Evolutionary conservation across 2,329 filamentous ascomycete species (phyloP).

Genomic region (Colletotrichum karsti): DNA sequence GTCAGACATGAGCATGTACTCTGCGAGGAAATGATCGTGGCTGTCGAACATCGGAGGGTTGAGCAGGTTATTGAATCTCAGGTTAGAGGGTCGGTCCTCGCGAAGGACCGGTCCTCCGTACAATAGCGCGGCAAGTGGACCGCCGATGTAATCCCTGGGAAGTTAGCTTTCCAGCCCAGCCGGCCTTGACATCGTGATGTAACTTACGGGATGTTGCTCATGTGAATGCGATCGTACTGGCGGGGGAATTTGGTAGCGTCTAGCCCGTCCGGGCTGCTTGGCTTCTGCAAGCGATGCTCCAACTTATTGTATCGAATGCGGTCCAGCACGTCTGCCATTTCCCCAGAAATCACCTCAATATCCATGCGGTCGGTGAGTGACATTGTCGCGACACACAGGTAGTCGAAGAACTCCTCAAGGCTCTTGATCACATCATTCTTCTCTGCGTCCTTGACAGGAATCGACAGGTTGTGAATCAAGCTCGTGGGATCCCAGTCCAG

Average conservation of each 20-base stretch:
- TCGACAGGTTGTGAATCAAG: constrained; percentile 8
- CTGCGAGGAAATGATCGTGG: constrained; percentile 36
- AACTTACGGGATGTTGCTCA: constrained; percentile 39
- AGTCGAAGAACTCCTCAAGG: constrained; percentile 12
- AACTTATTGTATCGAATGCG: constrained; percentile 24
- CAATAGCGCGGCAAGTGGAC: constrained; percentile 34
- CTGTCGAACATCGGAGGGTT: constrained; percentile 35
- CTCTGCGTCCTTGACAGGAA: not conserved
- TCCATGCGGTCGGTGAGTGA: not conserved
- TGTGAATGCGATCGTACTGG: constrained; percentile 37
- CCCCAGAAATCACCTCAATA: constrained; percentile 38
- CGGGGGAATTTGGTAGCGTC: constrained; percentile 34
- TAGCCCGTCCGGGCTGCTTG: not conserved
- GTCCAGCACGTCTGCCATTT: constrained; percentile 40
- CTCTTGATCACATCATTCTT: not conserved
- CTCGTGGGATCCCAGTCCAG: not conserved
- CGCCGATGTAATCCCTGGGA: constrained; percentile 36
- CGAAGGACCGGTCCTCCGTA: constrained; percentile 35
- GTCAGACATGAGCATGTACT: constrained; percentile 40
- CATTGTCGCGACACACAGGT: not conserved
- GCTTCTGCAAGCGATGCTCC: constrained; percentile 24
- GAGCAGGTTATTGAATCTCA: constrained; percentile 36
- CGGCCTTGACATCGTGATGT: constrained; percentile 27
- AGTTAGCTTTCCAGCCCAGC: constrained; percentile 19
- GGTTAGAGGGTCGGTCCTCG: constrained; percentile 31